A percentile compares a stretch with the other conserved stretches of the same genome.
These are phyloP conservation scores for Monilinia polystroma DNA, from an alignment of 2,329 filamentous ascomycete genomes.

Conservation along the genomic window DNA sequence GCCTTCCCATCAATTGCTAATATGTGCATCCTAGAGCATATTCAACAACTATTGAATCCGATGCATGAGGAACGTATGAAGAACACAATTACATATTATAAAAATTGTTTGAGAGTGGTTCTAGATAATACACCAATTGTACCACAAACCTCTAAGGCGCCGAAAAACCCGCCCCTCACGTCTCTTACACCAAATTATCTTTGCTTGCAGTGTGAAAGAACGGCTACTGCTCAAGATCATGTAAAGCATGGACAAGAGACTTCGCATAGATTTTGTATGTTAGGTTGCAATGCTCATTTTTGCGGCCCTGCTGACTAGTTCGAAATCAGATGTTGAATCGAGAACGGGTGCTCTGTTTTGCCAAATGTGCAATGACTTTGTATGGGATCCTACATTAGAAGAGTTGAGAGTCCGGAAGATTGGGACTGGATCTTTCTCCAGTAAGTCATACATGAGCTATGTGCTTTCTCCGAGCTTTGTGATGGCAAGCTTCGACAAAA, in stretches of 20 bases:
- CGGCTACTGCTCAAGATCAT: conserved; percentile 64
- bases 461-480: neutral
- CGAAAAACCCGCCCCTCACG: conserved; percentile 57
- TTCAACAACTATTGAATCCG: conserved; percentile 63
- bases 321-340: conserved; percentile 69
- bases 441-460: conserved; percentile 45
- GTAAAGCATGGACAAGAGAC: conserved; percentile 67
- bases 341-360: conserved; percentile 73
- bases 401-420: conserved; percentile 70
- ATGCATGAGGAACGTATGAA: conserved; percentile 61
- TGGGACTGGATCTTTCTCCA: conserved; percentile 63
- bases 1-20: conserved; percentile 32
- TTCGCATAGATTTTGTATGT: conserved; percentile 69
- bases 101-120: conserved; percentile 67
- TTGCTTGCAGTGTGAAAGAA: conserved; percentile 70
- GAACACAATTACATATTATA: conserved; percentile 69
- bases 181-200: conserved; percentile 68
- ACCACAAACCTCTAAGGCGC: conserved; percentile 61
- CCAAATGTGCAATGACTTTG: conserved; percentile 77
- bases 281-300: neutral
- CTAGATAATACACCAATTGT: conserved; percentile 66
- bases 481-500: conserved; percentile 1
- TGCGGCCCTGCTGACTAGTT: conserved; percentile 19
- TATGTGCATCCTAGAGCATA: conserved; percentile 59
- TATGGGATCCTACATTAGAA: conserved; percentile 80